Percentiles rank a stretch among this genome's conserved stretches.
These are phyloP conservation scores for Viridothelium virens DNA, from an alignment of 495 filamentous ascomycete species.

Conservation along the genomic window DNA sequence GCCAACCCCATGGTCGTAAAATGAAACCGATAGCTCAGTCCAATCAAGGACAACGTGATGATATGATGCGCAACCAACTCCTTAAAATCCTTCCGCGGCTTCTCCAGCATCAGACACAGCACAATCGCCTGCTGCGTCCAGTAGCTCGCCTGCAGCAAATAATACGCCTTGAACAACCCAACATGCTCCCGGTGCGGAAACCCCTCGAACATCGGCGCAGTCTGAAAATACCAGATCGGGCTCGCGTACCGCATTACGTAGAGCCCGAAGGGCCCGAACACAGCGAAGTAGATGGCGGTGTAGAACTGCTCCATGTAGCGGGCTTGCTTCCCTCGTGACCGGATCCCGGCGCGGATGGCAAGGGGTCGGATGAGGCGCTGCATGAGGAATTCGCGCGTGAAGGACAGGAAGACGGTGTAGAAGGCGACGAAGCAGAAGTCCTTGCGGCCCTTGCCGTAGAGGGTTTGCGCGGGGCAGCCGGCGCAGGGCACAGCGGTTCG, in stretches of 20 bases:
- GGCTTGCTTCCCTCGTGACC: conserved; percentile 67
- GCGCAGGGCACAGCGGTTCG: conserved; percentile 38
- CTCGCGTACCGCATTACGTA: conserved; percentile 79
- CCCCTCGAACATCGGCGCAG: conserved; percentile 77
- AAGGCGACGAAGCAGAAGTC: conserved; percentile 85
- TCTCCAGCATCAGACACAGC: conserved; percentile 79
- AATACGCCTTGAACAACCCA: conserved; percentile 90
- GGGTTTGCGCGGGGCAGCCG: conserved; percentile 78
- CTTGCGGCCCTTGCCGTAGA: conserved; percentile 83
- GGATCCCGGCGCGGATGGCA: conserved; percentile 63
- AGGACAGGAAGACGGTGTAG: conserved; percentile 81
- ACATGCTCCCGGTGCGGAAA: conserved; percentile 86
- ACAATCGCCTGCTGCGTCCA: conserved; percentile 96
- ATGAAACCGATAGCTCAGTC: conserved; percentile 88
- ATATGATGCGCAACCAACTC: conserved; percentile 93
- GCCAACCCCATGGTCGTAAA: conserved; percentile 97
- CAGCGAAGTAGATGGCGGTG: conserved; percentile 86
- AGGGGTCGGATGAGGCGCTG: conserved; percentile 79
- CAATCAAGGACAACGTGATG: conserved; percentile 82
- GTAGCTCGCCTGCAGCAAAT: conserved; percentile 89
- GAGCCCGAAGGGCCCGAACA: conserved; percentile 79
- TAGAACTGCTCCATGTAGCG: conserved; percentile 98
- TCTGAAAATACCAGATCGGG: conserved; percentile 98
- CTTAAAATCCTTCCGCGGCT: conserved; percentile 91
- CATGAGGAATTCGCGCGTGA: conserved; percentile 96